Percentiles rank a stretch among this genome's conserved stretches.
Conservation (phyloP, 2,329 filamentous ascomycete species). For the Gaeumannomyces sp. region DNA sequence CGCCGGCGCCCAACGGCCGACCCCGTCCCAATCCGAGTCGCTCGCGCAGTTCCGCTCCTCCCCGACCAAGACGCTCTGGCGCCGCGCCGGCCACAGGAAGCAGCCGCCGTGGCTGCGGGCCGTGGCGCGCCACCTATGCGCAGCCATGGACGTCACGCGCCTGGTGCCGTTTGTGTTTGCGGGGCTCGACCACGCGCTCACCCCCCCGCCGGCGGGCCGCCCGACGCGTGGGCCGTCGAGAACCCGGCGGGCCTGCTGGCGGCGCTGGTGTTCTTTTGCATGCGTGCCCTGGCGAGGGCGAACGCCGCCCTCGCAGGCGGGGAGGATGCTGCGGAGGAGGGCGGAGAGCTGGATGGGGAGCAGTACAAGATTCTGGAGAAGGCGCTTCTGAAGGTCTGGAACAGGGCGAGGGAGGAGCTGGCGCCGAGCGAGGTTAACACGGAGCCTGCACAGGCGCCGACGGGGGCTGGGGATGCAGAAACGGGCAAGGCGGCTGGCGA, state of each 20-base stretch:
- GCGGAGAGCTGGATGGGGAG: constrained; percentile 31
- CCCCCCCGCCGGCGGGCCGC: constrained; percentile 31
- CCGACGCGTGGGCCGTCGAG: constrained; percentile 43
- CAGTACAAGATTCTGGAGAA: constrained; percentile 41
- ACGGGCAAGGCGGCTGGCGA: not conserved
- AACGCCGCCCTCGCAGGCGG: not conserved
- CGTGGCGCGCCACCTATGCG: constrained; percentile 59
- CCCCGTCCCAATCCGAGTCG: constrained; percentile 24
- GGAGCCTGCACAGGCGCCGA: not conserved
- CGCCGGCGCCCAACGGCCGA: constrained; percentile 15
- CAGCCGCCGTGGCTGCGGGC: constrained; percentile 62
- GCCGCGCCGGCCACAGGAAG: constrained; percentile 9
- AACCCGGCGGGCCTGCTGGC: constrained; percentile 51
- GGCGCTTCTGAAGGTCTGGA: constrained; percentile 39
- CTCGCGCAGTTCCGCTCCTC: constrained; percentile 22
- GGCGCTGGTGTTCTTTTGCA: constrained; percentile 55
- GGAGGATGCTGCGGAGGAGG: constrained; percentile 17
- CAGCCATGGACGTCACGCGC: constrained; percentile 50
- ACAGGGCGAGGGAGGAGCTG: constrained; percentile 35
- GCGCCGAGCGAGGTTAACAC: not conserved
- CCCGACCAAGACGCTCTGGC: constrained; percentile 19
- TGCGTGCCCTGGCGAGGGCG: constrained; percentile 11
- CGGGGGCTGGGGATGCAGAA: not conserved
- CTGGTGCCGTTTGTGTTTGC: constrained; percentile 69
- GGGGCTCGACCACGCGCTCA: constrained; percentile 56